These are phyloP conservation scores for Ogataea hybrid DNA, from an alignment of 1,139 yeast genomes.

Conservation along the genomic window DNA sequence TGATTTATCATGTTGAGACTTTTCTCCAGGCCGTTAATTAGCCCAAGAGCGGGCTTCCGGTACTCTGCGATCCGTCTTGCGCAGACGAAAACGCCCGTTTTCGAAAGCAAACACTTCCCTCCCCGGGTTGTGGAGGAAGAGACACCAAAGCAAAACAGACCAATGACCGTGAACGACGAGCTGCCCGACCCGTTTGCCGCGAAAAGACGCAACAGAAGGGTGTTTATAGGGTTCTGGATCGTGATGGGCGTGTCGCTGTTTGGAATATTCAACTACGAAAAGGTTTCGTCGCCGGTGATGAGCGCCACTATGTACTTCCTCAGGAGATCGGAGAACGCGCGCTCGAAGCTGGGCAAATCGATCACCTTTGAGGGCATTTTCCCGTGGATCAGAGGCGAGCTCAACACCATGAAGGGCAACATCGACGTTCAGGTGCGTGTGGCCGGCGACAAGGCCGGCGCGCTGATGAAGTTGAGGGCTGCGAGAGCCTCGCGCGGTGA, in stretches of 20 bases:
- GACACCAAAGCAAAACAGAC: slow-evolving; percentile 32
- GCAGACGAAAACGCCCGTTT: slow-evolving; percentile 17
- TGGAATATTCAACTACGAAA: slow-evolving; percentile 87
- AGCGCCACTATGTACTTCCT: slow-evolving; percentile 84
- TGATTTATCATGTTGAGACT: neutral
- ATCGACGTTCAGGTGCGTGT: slow-evolving; percentile 73
- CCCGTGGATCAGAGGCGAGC: slow-evolving; percentile 89
- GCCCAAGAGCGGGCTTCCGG: neutral
- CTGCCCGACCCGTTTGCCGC: slow-evolving; percentile 73
- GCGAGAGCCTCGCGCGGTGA: slow-evolving; percentile 53
- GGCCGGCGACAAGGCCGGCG: slow-evolving; percentile 52
- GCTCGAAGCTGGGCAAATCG: slow-evolving; percentile 65
- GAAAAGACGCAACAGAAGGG: slow-evolving; percentile 47
- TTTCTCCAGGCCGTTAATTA: slow-evolving; percentile 1
- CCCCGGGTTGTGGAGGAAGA: slow-evolving; percentile 19
- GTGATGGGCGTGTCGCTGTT: slow-evolving; percentile 66
- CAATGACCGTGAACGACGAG: slow-evolving; percentile 61
- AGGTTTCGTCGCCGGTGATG: slow-evolving; percentile 82
- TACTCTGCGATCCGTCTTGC: neutral
- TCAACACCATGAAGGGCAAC: slow-evolving; percentile 79
- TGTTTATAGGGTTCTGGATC: slow-evolving; percentile 59
- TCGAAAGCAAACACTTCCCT: slow-evolving; percentile 16
- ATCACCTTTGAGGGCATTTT: slow-evolving; percentile 66
- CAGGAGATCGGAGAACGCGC: slow-evolving; percentile 73
- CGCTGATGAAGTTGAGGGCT: slow-evolving; percentile 60